Base-by-base conservation (phyloP, 306 rosid genomes). In the Quercus dentata region DNA sequence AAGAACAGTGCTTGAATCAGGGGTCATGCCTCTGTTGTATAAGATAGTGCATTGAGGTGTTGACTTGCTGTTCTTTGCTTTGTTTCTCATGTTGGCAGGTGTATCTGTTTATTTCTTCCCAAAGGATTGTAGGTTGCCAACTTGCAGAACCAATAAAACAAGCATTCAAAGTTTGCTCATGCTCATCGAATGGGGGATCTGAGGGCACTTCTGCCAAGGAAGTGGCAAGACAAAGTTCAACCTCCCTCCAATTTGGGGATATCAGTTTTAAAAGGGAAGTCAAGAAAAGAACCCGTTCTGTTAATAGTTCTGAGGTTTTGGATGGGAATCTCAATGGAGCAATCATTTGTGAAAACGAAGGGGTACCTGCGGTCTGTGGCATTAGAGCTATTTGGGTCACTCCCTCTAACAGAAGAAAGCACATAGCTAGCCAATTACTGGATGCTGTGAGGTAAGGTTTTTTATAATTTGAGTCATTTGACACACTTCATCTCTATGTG, bases 301-400 rank as follows among this genome's bases (percentile, higher is more conserved):
- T 18, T 64, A 78, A 70, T 57, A 83, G 82, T 79, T 84, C 84
- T 21, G 78, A 78, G 76, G 75, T 49, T 19, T 69, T 65, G 79
- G 90, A 85, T 20, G 56, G 52, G 65, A 74, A 57, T 69, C 61
- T 63, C 71, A 84, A 80, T 15, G 91, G 91, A 31, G 90, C 88
- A 73, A 82, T 89, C n/a, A 20, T 87, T 27, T 90, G 93, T 51
- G 97, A 92, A 58, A 78, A 74, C 68, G 79, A 86, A 30, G 89
- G 92, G 17, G 80, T 83, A 44, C 76, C 88, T 56, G 90, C 94
- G 75, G 85, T 85, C 52, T 92, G 97, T 27, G 98, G 98, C 69
- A 82, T 92, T 76, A 88, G 92, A 83, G 97, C 93, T 74, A 88
- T 94, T 75, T 92, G 97, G 98, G 97, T 94, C 52, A 85, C 92